Base-by-base conservation (phyloP, 768 basidiomycete species). In the Panellus pusillus region DNA sequence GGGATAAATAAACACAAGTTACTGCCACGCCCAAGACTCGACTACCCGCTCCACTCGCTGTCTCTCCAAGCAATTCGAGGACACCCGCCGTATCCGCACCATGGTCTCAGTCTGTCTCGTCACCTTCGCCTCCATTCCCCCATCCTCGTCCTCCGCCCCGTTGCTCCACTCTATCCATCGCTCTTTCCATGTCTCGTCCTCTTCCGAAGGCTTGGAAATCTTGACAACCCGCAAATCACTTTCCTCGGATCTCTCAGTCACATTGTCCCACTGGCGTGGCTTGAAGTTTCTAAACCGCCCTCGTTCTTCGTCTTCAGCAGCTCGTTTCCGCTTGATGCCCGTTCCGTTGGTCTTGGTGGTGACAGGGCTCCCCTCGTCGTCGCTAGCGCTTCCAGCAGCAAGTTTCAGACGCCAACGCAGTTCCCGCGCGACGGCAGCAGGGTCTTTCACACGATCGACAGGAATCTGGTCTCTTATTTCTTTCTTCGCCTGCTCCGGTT, bases 391-490 rank as follows among this genome's bases (percentile, higher is more conserved):
- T 27, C 88, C 87, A 6, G 75, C 70, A 5, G 82, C 82, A 40
- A 82, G 69, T 50, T 81, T 80, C 27, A 86, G 78, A 44, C 94
- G 79, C 94, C 94, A 97, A 40, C 89, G 77, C 40, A 97, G 71
- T 66, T 97, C 94, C 58, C 91, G 75, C 15, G 92, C 92, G 49
- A 93, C 66, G 2, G 87, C 87, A 3, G 88, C 73, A 15, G 88
- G 80, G 70, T 97, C 94, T 65, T 89, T 90, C 53, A 94, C 81
- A 49, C 84, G 82, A 60, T 95, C 93, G 9, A 66, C 61, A 1
- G 94, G 94, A 17, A 96, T 82, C 52, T 89, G 82, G 47, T 95
- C 93, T 63, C 81, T 87, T 3, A 83, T 81, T 62, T 92, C 86
- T 63, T 85, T 88, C 70, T 86, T 89, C 41, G 81, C 81, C 42